These are phyloP conservation scores for Coemansia asiatica DNA, from an alignment of 192 early-diverging fungal genomes.

Conservation along the genomic window DNA sequence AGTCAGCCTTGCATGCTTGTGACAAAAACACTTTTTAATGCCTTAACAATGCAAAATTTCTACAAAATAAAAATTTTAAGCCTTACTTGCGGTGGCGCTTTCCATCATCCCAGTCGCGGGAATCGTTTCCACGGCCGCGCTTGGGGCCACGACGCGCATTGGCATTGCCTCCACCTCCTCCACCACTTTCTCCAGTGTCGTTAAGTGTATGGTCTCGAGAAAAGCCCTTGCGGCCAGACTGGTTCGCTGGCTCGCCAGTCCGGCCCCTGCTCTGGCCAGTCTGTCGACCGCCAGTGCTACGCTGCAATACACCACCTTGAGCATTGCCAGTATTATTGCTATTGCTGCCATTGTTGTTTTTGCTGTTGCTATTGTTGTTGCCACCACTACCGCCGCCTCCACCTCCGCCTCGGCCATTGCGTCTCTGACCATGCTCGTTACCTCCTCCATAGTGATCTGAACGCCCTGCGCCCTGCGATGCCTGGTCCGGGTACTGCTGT, in stretches of 20 bases:
- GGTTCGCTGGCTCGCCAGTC: background rate
- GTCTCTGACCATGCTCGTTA: conserved; percentile 13
- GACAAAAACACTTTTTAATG: too few relatives aligned
- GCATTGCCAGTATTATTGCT: background rate
- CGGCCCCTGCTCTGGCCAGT: background rate
- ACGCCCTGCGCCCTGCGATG: background rate
- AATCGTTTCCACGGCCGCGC: conserved; percentile 18
- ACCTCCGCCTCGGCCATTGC: conserved; percentile 3
- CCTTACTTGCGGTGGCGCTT: conserved; percentile 27
- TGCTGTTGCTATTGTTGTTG: too few relatives aligned
- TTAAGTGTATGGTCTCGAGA: conserved; percentile 5
- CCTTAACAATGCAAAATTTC: too few relatives aligned
- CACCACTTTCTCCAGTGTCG: background rate
- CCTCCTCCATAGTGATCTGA: background rate
- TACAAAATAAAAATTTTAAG: background rate
- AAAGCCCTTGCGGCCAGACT: conserved; percentile 14
- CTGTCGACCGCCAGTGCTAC: conserved; percentile 20
- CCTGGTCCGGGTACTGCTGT: conserved; percentile 4
- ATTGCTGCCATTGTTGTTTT: conserved; percentile 1
- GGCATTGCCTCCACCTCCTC: conserved; percentile 7
- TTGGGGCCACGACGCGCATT: conserved; percentile 25
- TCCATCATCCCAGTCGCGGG: conserved; percentile 32
- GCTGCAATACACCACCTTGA: too few relatives aligned
- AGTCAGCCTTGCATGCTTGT: too few relatives aligned
- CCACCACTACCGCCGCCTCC: conserved; percentile 13